Base-by-base conservation (phyloP, 225 moss, liverwort and hornwort species). In the Sphagnum tenellum region DNA sequence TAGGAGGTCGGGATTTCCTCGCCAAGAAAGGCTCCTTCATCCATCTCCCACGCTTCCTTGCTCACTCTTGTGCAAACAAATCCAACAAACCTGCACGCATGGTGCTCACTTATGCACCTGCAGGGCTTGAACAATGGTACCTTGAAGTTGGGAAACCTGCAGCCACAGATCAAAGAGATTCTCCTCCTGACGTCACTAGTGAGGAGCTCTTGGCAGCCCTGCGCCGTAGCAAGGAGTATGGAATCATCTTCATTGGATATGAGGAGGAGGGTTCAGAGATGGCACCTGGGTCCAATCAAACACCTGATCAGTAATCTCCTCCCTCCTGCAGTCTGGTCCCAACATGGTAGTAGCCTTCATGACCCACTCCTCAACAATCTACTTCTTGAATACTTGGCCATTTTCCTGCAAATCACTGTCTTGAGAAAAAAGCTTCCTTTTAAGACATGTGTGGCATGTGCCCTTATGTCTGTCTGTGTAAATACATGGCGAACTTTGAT, bases 11-110 rank as follows among this genome's bases (percentile, higher is more conserved):
- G 7, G 74, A 77, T 65, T 77, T 71, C 8, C 77, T 74, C 3
- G 72, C 63, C 5, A 62, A 72, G 50, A 65, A 71, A 59, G 77
- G 81, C 12, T 77, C 77, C 7, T 77, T 81, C 69, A 81, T 81
- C 5, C 81, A 75, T 45, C 72, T 81, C 44, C 81, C 81, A 2
- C 66, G 74, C 12, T 74, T 69, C n/a, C 49, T 77, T 29, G 69
- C 74, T 5, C 81, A 81, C 44, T 75, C 64, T 11, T 71, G 66
- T 63, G 58, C 69, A 63, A 81, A 81, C 69, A 72, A 57, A 45
- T 64, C 77, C 9, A 64, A 75, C n/a, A 75, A 69, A 45, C 81
- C 64, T 11, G 81, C 77, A 2, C 68, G 72, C 51, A 72, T 81
- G 72, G 11, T 81, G 72, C 72, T 75, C 66, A 63, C 72, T 64